Percentiles rank a stretch among this genome's conserved stretches.
These are phyloP conservation scores for Ogataea minuta DNA, from an alignment of 805 yeast genomes.

Conservation along the genomic window DNA sequence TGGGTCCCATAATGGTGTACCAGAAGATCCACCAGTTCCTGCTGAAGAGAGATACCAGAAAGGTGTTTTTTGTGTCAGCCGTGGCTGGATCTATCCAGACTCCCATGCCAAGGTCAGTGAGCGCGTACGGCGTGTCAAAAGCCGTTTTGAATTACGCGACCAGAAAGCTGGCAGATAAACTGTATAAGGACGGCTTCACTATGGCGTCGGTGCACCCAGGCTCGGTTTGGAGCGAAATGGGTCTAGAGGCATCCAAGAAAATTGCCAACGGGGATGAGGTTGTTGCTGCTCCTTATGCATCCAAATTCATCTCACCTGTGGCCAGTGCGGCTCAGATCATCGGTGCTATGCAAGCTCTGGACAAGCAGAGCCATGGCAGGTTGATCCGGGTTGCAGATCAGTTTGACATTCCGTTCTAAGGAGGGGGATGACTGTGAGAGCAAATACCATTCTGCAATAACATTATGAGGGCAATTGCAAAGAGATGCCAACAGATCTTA, in stretches of 20 bases:
- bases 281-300: neutral
- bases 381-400: constrained; percentile 20
- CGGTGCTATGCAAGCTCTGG: neutral
- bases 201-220: constrained; percentile 7
- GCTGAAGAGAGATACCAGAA: too few relatives aligned
- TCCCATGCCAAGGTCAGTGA: constrained; percentile 19
- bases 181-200: constrained; percentile 21
- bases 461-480: too few relatives aligned
- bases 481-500: too few relatives aligned
- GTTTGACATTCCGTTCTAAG: neutral
- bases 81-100: constrained; percentile 30
- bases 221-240: constrained; percentile 1
- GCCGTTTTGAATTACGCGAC: constrained; percentile 34
- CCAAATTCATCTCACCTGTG: neutral
- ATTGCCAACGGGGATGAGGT: neutral
- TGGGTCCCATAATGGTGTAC: too few relatives aligned
- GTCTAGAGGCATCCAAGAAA: neutral
- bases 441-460: too few relatives aligned
- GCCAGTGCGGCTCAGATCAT: neutral
- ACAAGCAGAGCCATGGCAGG: neutral
- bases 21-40: too few relatives aligned
- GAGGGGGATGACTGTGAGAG: too few relatives aligned
- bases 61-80: too few relatives aligned
- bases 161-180: constrained; percentile 29
- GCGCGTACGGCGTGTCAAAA: constrained; percentile 36